Percentiles rank a stretch among this genome's conserved stretches.
phyloP scores from a whole-genome alignment of 495 filamentous ascomycete genomes.

The Hypoxylon fuscum region DNA sequence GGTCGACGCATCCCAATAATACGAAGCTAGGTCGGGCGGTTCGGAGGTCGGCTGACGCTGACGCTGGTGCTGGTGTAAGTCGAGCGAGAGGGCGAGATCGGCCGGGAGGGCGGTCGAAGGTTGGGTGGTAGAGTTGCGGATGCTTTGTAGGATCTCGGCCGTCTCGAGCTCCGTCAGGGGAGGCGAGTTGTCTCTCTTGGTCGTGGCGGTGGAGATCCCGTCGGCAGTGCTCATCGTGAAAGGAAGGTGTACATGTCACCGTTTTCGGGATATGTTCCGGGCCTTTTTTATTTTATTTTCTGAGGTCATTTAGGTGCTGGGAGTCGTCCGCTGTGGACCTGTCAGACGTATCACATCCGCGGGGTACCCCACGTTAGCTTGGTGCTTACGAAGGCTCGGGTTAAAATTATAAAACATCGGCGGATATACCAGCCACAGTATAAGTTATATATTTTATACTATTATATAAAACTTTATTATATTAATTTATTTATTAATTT shows the following conservation, averaged over 20 bases:
- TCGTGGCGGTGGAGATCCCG: conserved; percentile 18
- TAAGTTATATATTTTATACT: too few species aligned
- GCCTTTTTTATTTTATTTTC: conserved; percentile 14
- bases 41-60: conserved; percentile 14
- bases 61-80: conserved; percentile 33
- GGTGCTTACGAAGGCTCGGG: too few species aligned
- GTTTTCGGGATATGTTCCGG: conserved; percentile 8
- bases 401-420: too few species aligned
- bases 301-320: conserved; percentile 13
- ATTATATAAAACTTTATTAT: too few species aligned
- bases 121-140: conserved; percentile 26
- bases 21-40: conserved; percentile 43
- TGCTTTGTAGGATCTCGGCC: conserved; percentile 36
- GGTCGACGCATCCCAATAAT: conserved; percentile 59
- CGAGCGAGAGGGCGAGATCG: conserved; percentile 41
- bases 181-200: conserved; percentile 25
- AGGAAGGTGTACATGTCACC: conserved; percentile 24
- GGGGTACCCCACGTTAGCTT: conserved; percentile 22
- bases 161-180: conserved; percentile 40
- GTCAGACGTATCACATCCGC: conserved; percentile 24
- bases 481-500: too few species aligned
- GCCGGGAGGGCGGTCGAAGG: conserved; percentile 31
- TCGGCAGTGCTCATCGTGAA: conserved; percentile 25
- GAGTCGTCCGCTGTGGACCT: conserved; percentile 9
- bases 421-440: too few species aligned